These are phyloP conservation scores for Pontederia paniculata DNA, from an alignment of 176 grass and related monocot genomes.

Conservation along the genomic window DNA sequence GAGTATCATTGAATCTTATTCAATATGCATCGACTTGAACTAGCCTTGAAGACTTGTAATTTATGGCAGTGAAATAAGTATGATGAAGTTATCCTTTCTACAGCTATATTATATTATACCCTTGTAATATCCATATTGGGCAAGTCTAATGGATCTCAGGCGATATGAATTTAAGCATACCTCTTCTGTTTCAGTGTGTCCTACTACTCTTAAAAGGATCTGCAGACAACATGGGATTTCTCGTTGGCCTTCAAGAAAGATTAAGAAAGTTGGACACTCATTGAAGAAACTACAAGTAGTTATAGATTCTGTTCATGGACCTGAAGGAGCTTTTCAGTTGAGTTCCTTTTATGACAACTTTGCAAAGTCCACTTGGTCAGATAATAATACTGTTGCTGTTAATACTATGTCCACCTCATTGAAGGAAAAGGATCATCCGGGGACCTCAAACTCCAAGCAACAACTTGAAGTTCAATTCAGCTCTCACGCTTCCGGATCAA, in stretches of 20 bases:
- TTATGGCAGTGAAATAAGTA: no score
- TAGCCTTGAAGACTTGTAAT: no score
- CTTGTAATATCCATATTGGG: no score
- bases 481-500: constrained; percentile 47
- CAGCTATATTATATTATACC: no score
- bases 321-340: constrained; percentile 58
- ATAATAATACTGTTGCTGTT: constrained; percentile 28
- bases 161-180: not conserved
- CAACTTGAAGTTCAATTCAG: constrained; percentile 34
- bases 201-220: constrained; percentile 94
- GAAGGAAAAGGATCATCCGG: constrained; percentile 37
- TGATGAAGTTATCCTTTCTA: no score
- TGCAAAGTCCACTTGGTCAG: constrained; percentile 62
- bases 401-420: constrained; percentile 21
- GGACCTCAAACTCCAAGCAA: constrained; percentile 29
- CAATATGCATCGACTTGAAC: no score
- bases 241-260: constrained; percentile 97
- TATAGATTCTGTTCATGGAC: constrained; percentile 74
- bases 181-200: constrained; percentile 70
- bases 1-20: no score
- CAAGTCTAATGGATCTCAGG: no score
- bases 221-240: constrained; percentile 87
- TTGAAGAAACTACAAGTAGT: constrained; percentile 92
- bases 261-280: constrained; percentile 91
- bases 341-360: constrained; percentile 87